phyloP scores from a whole-genome alignment of 1,284 basidiomycete species.

The Agroathelia rolfsii region DNA sequence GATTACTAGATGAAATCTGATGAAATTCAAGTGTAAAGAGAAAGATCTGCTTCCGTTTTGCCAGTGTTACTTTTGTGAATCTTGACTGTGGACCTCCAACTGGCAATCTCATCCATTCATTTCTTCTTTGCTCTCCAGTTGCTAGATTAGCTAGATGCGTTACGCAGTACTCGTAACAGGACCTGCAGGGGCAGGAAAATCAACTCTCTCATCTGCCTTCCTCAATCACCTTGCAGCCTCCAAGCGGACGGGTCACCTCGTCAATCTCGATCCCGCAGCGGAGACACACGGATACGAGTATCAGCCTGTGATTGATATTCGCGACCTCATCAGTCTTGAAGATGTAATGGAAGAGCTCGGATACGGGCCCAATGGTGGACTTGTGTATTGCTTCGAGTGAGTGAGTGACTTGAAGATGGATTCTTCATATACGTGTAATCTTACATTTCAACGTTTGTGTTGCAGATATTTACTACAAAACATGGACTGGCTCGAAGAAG shows the following conservation, averaged over 20 bases:
- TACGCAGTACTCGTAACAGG: slow-evolving; percentile 86
- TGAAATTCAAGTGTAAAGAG: no score
- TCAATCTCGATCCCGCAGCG: slow-evolving; percentile 97
- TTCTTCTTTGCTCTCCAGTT: slow-evolving; percentile 3
- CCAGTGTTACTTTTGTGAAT: no score
- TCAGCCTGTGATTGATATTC: slow-evolving; percentile 90
- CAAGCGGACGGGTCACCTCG: slow-evolving; percentile 82
- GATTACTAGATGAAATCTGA: no score
- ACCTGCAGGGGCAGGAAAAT: slow-evolving; percentile 96
- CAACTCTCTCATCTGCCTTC: slow-evolving; percentile 86
- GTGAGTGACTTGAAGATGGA: slow-evolving; percentile 48
- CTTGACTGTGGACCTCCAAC: no score
- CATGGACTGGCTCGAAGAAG: slow-evolving; percentile 98
- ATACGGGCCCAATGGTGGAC: slow-evolving; percentile 94
- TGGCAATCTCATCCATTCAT: slow-evolving; percentile 4
- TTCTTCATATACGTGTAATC: slow-evolving; percentile 4
- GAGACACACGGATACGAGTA: slow-evolving; percentile 82
- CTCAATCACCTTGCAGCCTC: slow-evolving; percentile 85
- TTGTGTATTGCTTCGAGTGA: slow-evolving; percentile 99
- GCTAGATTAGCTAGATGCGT: slow-evolving; percentile 44
- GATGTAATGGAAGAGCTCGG: slow-evolving; percentile 96
- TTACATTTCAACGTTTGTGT: slow-evolving; percentile 1
- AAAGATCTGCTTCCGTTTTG: no score
- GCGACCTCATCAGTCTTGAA: slow-evolving; percentile 85
- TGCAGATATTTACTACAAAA: slow-evolving; percentile 90